A percentile compares a stretch with the other conserved stretches of the same genome.
phyloP scores from a whole-genome alignment of 345 rosid species.

The Gynandropsis gynandra region DNA sequence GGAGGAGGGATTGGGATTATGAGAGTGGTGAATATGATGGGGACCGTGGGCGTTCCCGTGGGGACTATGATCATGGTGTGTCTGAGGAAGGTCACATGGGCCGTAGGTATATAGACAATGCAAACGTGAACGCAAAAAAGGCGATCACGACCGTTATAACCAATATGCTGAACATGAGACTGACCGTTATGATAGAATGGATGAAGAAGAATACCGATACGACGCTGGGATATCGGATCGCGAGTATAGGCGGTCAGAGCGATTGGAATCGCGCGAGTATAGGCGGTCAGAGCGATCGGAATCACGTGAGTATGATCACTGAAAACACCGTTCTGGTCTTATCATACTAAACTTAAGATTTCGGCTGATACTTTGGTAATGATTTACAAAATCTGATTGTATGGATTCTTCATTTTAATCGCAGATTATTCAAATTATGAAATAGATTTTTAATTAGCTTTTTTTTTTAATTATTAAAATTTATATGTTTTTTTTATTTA shows the following conservation, averaged over 20 bases:
- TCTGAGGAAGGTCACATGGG: conserved; percentile 46
- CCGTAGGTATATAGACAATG: conserved; percentile 34
- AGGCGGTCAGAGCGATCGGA: conserved; percentile 26
- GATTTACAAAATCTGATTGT: too few relatives aligned
- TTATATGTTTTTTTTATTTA: too few relatives aligned
- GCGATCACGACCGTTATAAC: conserved; percentile 54
- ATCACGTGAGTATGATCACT: conserved; percentile 26
- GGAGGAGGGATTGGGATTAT: conserved; percentile 39
- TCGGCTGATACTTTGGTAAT: too few relatives aligned
- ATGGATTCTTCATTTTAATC: too few relatives aligned
- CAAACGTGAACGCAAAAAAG: conserved; percentile 34
- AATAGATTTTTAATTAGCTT: too few relatives aligned
- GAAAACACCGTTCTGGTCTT: conserved; percentile 15
- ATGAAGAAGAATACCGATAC: conserved; percentile 56
- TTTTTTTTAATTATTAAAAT: too few relatives aligned
- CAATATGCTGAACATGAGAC: conserved; percentile 46
- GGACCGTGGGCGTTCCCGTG: conserved; percentile 55
- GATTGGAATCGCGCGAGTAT: conserved; percentile 30
- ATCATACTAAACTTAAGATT: too few relatives aligned
- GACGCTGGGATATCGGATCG: too few relatives aligned
- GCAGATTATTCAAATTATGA: too few relatives aligned
- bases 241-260: conserved; percentile 30
- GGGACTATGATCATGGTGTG: conserved; percentile 60
- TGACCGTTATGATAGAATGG: conserved; percentile 52
- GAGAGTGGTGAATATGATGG: conserved; percentile 43